These are phyloP conservation scores for Celoporthe dispersa DNA, from an alignment of 2,329 filamentous ascomycete genomes.

Conservation along the genomic window DNA sequence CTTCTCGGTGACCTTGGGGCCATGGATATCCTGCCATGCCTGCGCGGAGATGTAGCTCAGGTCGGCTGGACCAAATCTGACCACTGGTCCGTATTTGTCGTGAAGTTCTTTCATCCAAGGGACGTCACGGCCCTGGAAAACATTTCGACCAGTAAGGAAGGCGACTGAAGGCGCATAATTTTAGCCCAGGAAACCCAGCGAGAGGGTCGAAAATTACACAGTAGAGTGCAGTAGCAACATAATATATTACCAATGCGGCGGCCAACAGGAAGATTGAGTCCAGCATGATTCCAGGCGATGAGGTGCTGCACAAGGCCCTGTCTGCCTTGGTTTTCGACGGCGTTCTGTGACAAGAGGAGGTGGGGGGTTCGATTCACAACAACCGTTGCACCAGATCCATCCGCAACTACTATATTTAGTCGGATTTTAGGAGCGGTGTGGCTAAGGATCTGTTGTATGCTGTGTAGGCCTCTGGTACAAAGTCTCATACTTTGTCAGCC, in stretches of 20 bases:
- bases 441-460: background rate
- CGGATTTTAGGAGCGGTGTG: background rate
- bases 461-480: background rate
- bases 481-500: background rate
- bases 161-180: slow-evolving; percentile 32
- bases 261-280: background rate
- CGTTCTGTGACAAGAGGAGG: background rate
- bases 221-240: slow-evolving; percentile 14
- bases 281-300: background rate
- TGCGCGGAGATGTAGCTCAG: slow-evolving; percentile 20
- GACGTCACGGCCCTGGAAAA: slow-evolving; percentile 32
- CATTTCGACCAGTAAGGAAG: slow-evolving; percentile 34
- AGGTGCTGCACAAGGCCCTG: background rate
- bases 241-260: slow-evolving; percentile 1
- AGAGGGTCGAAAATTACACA: slow-evolving; percentile 35
- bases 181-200: slow-evolving; percentile 32
- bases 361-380: no score
- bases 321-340: background rate
- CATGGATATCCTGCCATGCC: slow-evolving; percentile 34
- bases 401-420: background rate
- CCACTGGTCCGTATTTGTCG: slow-evolving; percentile 21
- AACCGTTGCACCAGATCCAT: no score
- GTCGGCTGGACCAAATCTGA: slow-evolving; percentile 18
- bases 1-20: slow-evolving; percentile 28
- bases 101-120: slow-evolving; percentile 34